A percentile compares a stretch with the other conserved stretches of the same genome.
Evolutionary conservation across 139 green algal species (phyloP).

Genomic region (Pseudopediastrum boryanum): DNA sequence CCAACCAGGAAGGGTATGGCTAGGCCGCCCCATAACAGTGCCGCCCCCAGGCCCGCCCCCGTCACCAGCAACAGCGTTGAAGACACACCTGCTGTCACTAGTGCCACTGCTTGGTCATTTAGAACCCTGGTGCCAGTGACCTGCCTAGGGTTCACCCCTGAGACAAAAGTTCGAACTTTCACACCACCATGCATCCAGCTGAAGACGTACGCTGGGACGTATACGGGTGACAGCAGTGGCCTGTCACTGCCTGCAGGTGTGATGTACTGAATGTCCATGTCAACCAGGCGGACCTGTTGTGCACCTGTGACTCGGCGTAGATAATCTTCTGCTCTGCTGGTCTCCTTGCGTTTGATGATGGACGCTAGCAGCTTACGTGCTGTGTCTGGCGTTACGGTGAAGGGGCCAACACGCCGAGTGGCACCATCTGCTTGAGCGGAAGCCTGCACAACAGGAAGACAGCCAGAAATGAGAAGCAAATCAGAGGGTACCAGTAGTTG

Average conservation of each 20-base stretch:
- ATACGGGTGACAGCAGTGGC: conserved; percentile 21
- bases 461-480: not conserved
- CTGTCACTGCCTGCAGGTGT: conserved; percentile 15
- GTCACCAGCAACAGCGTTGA: not conserved
- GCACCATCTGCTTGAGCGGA: not conserved
- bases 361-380: not conserved
- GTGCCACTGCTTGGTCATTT: conserved; percentile 13
- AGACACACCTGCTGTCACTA: not conserved
- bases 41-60: not conserved
- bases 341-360: not conserved
- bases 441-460: conserved; percentile 6
- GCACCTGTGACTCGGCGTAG: conserved; percentile 17
- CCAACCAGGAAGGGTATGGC: too few species aligned
- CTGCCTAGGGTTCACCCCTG: not conserved
- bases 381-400: conserved; percentile 4
- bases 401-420: conserved; percentile 19
- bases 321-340: conserved; percentile 1
- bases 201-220: conserved; percentile 30
- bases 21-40: too few species aligned
- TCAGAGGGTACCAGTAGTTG: not conserved
- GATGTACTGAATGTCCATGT: not conserved
- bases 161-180: conserved; percentile 39
- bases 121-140: conserved; percentile 18
- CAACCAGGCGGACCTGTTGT: not conserved
- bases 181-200: conserved; percentile 26